phyloP scores from a whole-genome alignment of 179 eudicot genomes.

The Beta corolliflora region DNA sequence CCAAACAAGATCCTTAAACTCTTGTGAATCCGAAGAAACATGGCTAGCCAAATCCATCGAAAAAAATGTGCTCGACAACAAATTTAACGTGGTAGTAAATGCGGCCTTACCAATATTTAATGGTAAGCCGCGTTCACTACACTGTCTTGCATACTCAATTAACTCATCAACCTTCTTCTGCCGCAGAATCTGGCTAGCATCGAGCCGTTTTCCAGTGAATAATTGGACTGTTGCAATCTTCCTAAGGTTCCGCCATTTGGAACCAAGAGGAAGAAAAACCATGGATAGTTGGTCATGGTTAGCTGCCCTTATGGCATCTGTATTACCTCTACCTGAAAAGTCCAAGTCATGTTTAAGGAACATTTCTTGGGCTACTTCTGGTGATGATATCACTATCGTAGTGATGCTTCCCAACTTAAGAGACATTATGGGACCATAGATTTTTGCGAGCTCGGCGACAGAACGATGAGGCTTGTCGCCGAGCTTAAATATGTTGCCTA shows the following conservation, averaged over 20 bases:
- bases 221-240: conserved; percentile 15
- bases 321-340: conserved; percentile 6
- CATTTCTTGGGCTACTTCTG: conserved; percentile 24
- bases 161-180: conserved; percentile 21
- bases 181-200: conserved; percentile 13
- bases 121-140: background rate
- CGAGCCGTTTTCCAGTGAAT: conserved; percentile 18
- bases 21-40: conserved; percentile 18
- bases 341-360: conserved; percentile 23
- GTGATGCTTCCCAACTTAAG: conserved; percentile 22
- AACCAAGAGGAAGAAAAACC: conserved; percentile 22
- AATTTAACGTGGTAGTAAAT: conserved; percentile 21
- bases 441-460: conserved; percentile 16
- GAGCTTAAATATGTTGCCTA: conserved; percentile 20
- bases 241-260: conserved; percentile 21
- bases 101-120: conserved; percentile 30
- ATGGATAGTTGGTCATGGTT: conserved; percentile 14
- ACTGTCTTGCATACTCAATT: background rate
- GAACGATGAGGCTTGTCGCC: conserved; percentile 15
- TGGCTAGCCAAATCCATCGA: conserved; percentile 23
- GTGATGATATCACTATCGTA: conserved; percentile 23
- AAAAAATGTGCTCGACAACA: conserved; percentile 27
- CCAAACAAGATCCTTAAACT: conserved; percentile 30
- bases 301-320: background rate
- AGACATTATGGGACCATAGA: conserved; percentile 24